Evolutionary conservation across 352 stramenopile genomes (phyloP), one percentile per base, ranked within the genome.

Genomic region (Phytophthora palmivora): DNA sequence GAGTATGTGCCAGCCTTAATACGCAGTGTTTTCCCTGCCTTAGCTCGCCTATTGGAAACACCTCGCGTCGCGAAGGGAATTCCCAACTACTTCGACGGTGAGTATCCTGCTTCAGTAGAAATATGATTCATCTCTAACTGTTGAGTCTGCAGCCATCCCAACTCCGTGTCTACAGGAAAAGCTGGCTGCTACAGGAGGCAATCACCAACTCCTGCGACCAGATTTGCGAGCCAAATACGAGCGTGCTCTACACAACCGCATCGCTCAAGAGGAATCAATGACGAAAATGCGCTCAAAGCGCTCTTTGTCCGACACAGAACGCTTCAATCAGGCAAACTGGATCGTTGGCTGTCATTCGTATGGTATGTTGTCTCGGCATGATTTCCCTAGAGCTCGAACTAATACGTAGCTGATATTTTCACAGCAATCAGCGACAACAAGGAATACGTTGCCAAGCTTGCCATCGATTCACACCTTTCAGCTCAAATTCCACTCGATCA

Each of bases 1-100:
- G 66, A 84, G 21, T 92, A 92, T 47, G 74, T 88, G 32, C 73
- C 82, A 16, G 84, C 81, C 0, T 42, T 84, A 15, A 47, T 92
- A 10, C 78, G 82, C 37, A 87, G 69, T 32, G 51, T 89, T 5
- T 82, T 87, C 24, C 84, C 84, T 6, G 54, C 78, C 18, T 63
- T 92, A 32, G 79, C 74, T 46, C 76, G 69, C 0, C 55, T 88
- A 43, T 67, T 88, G 39, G 77, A 89, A 36, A 83, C 84, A 28
- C 66, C 77, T 15, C 82, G 86, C 22, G 65, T 79, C 19, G 68
- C 73, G 14, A 89, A 87, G 52, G 75, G 72, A 4, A 67, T 93
- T n/a, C 86, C 86, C 18, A 95, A 91, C 59, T 95, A 95, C 65
- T 95, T 93, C 44, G 84, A 95, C 33, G 79, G 76, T 84, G 39